Percentiles rank a stretch among this genome's conserved stretches.
These are phyloP conservation scores for Colletotrichum falcatum DNA, from an alignment of 2,329 filamentous ascomycete species.

Conservation along the genomic window DNA sequence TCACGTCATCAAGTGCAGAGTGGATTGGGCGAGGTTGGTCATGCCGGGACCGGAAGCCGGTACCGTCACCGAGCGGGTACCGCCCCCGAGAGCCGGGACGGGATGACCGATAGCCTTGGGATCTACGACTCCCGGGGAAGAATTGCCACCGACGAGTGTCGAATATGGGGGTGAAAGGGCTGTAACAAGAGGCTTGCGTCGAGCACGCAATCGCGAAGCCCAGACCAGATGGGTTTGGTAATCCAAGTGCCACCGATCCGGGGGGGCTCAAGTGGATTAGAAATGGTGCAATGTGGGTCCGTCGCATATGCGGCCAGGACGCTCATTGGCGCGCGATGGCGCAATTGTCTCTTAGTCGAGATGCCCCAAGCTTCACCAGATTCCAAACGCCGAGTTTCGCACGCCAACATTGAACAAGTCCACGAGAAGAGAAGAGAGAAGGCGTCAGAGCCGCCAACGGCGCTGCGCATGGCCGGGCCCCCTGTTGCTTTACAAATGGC, in stretches of 20 bases:
- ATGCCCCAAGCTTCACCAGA: conserved; percentile 39
- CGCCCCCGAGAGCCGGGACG: conserved; percentile 31
- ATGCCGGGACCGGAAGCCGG: conserved; percentile 31
- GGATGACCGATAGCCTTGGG: conserved; percentile 34
- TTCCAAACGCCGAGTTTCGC: conserved; percentile 41
- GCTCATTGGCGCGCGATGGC: conserved; percentile 39
- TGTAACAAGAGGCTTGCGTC: conserved; percentile 28
- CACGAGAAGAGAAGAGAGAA: neutral
- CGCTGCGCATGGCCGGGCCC: conserved; percentile 28
- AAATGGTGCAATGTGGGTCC: conserved; percentile 40
- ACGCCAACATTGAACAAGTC: conserved; percentile 21
- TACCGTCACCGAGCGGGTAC: conserved; percentile 39
- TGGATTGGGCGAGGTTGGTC: neutral
- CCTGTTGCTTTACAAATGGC: conserved; percentile 18
- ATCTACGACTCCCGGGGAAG: neutral
- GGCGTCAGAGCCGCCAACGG: neutral
- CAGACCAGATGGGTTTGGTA: conserved; percentile 35
- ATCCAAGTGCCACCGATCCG: conserved; percentile 13
- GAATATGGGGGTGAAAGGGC: conserved; percentile 29
- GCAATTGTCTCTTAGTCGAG: conserved; percentile 39
- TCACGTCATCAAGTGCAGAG: conserved; percentile 1
- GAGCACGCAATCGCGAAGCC: conserved; percentile 38
- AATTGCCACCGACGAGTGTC: conserved; percentile 36
- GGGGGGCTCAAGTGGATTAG: conserved; percentile 31
- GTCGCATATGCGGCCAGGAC: neutral